Evolutionary conservation across 2,329 filamentous ascomycete species (phyloP).

Genomic region (Fusarium equiseti): DNA sequence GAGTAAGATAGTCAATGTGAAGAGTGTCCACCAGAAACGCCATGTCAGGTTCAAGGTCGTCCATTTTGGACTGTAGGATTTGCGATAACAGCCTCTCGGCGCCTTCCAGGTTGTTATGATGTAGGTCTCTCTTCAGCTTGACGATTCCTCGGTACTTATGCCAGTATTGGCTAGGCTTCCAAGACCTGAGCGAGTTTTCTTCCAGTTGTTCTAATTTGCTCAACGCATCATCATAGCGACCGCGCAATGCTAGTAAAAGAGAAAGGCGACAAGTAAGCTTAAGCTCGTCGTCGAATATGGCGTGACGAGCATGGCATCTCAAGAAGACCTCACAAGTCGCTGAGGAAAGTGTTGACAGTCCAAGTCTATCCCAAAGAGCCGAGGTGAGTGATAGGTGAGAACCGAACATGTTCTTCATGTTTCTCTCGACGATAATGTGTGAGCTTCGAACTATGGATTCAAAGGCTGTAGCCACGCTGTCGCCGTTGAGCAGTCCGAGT

Average conservation of each 20-base stretch:
- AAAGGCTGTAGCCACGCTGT: conserved; percentile 71
- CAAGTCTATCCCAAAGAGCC: conserved; percentile 81
- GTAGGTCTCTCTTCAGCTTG: conserved; percentile 72
- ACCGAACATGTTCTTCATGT: conserved; percentile 78
- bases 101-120: conserved; percentile 64
- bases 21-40: conserved; percentile 64
- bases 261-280: conserved; percentile 79
- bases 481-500: conserved; percentile 78
- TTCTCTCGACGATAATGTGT: conserved; percentile 82
- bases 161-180: conserved; percentile 83
- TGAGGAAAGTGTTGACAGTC: conserved; percentile 67
- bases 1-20: conserved; percentile 64
- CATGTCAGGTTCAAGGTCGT: conserved; percentile 66
- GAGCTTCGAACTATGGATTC: conserved; percentile 87
- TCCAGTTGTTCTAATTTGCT: conserved; percentile 60
- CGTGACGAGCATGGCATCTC: conserved; percentile 72
- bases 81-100: conserved; percentile 64
- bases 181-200: conserved; percentile 72
- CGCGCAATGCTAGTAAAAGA: conserved; percentile 69
- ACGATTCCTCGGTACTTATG: conserved; percentile 75
- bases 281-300: conserved; percentile 80
- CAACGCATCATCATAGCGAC: conserved; percentile 77
- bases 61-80: conserved; percentile 63
- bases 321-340: conserved; percentile 80
- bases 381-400: conserved; percentile 79